Evolutionary conservation across 352 stramenopile genomes (phyloP).

Genomic region (Pythium graminicola): DNA sequence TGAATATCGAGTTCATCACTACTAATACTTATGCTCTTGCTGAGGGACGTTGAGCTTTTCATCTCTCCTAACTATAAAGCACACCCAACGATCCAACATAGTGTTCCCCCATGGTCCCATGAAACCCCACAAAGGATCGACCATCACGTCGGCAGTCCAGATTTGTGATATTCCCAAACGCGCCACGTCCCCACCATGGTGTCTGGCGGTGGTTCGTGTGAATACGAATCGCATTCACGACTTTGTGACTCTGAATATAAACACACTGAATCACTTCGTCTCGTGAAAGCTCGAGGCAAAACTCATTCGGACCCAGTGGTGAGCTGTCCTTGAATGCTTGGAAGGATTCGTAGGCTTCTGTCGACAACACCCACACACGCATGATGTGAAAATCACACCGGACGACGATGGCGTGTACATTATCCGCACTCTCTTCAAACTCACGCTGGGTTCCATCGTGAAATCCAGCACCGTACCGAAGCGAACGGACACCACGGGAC

Average conservation of each 20-base stretch:
- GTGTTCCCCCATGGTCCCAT: conserved; percentile 15
- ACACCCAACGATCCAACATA: conserved; percentile 19
- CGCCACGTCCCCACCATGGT: conserved; percentile 13
- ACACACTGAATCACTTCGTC: conserved; percentile 8
- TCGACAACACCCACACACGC: conserved; percentile 17
- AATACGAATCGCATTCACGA: conserved; percentile 20
- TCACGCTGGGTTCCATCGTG: conserved; percentile 15
- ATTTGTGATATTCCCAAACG: neutral
- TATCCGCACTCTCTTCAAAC: conserved; percentile 3
- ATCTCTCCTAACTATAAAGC: neutral
- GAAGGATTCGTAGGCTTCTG: conserved; percentile 2
- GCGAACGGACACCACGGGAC: neutral
- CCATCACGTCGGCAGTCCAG: neutral
- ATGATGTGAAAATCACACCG: conserved; percentile 14
- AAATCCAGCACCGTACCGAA: conserved; percentile 3
- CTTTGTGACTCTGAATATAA: conserved; percentile 13
- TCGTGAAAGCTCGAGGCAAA: conserved; percentile 4
- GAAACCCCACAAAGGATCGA: conserved; percentile 3
- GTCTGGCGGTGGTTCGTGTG: conserved; percentile 7
- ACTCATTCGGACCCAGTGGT: conserved; percentile 8
- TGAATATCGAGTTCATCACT: too few relatives aligned
- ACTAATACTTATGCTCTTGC: too few relatives aligned
- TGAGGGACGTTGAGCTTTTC: too few relatives aligned
- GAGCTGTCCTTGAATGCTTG: neutral
- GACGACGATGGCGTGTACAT: conserved; percentile 16